Evolutionary conservation across 371 early-diverging fungal genomes (phyloP).

Genomic region (Phascolomyces articulosus): DNA sequence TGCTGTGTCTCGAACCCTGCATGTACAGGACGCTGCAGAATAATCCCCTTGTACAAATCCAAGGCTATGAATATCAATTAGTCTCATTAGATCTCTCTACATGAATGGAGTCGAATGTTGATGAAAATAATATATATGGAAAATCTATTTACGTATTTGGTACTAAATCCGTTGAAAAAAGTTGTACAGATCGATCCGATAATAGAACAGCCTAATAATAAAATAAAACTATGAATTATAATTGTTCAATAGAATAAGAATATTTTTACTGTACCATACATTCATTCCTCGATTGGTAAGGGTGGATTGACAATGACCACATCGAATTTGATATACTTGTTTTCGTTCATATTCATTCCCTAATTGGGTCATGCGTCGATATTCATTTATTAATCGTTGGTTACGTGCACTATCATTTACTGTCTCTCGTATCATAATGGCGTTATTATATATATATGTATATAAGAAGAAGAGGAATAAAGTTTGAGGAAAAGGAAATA

Average conservation of each 20-base stretch:
- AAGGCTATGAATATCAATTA: too few relatives aligned
- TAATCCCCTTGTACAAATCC: conserved; percentile 46
- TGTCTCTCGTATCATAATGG: neutral
- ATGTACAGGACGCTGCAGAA: conserved; percentile 39
- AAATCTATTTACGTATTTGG: conserved; percentile 36
- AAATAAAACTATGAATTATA: too few relatives aligned
- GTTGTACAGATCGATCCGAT: conserved; percentile 35
- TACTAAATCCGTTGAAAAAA: conserved; percentile 44
- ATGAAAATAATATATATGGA: too few relatives aligned
- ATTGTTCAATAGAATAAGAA: too few relatives aligned
- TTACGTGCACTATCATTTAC: conserved; percentile 1
- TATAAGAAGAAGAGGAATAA: neutral
- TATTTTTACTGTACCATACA: conserved; percentile 17
- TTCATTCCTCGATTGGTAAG: conserved; percentile 48
- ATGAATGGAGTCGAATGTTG: too few relatives aligned
- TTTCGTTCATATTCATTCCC: conserved; percentile 36
- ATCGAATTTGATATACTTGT: conserved; percentile 42
- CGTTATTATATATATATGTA: neutral
- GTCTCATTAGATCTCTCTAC: too few relatives aligned
- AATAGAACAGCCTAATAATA: conserved; percentile 45
- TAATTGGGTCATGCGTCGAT: conserved; percentile 26
- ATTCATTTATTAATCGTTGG: conserved; percentile 27
- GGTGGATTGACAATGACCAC: conserved; percentile 29
- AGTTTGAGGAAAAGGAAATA: neutral
- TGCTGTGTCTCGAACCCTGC: conserved; percentile 44